Evolutionary conservation across 192 early-diverging fungal species (phyloP).

Genomic region (Coemansia sp.): DNA sequence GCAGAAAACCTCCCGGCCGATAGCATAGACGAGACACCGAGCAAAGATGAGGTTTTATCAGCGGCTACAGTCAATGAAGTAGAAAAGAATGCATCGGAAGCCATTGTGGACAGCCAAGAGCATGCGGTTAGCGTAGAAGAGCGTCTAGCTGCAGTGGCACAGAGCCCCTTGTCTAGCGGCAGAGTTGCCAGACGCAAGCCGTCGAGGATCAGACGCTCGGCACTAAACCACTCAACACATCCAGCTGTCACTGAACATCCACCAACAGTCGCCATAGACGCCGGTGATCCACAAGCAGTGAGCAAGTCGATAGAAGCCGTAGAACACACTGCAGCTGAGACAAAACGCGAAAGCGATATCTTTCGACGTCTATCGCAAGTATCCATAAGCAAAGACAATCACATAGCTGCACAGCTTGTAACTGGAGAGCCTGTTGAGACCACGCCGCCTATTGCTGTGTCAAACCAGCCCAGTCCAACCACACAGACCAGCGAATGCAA

Average conservation of each 20-base stretch:
- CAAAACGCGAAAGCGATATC: conserved; percentile 3
- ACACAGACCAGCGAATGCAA: not conserved
- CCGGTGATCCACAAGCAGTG: too few relatives aligned
- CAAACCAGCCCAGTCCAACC: not conserved
- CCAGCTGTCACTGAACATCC: too few relatives aligned
- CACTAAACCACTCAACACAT: not conserved
- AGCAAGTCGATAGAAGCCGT: too few relatives aligned
- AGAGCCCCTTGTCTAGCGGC: conserved; percentile 33
- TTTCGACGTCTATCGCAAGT: conserved; percentile 12
- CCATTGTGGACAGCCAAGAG: too few relatives aligned
- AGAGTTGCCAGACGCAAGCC: conserved; percentile 31
- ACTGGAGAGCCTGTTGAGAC: not conserved
- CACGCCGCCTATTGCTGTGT: not conserved
- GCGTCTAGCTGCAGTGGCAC: conserved; percentile 1
- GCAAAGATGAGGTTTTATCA: too few relatives aligned
- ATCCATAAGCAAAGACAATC: not conserved
- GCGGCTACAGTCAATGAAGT: too few relatives aligned
- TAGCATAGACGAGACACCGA: too few relatives aligned
- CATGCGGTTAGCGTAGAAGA: not conserved
- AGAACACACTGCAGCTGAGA: not conserved
- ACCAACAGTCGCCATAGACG: too few relatives aligned
- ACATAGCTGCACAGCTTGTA: not conserved
- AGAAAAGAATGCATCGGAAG: too few relatives aligned
- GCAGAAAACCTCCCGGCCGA: too few relatives aligned
- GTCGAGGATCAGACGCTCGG: conserved; percentile 6